Evolutionary conservation across 495 filamentous ascomycete species (phyloP).

Genomic region (Pyrenula massariospora): DNA sequence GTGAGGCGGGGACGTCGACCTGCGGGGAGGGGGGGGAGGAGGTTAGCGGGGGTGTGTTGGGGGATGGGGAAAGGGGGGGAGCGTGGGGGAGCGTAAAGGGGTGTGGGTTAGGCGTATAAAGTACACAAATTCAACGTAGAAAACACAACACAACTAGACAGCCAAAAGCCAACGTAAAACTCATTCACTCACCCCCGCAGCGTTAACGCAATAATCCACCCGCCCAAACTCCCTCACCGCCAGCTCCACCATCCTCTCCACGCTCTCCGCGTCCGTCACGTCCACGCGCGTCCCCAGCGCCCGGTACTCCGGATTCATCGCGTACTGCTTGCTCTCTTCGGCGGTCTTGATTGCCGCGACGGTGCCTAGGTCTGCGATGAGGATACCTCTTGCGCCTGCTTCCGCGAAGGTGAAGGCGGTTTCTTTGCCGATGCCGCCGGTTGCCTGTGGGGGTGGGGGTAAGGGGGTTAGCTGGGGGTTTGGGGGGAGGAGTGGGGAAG

Average conservation of each 20-base stretch:
- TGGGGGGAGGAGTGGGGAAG: slow-evolving; percentile 6
- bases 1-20: no score
- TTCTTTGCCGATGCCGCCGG: slow-evolving; percentile 23
- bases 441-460: neutral
- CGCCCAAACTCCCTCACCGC: slow-evolving; percentile 17
- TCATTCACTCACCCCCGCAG: no score
- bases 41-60: no score
- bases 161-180: no score
- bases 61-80: no score
- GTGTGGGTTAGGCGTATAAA: no score
- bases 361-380: slow-evolving; percentile 23
- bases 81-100: no score
- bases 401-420: slow-evolving; percentile 18
- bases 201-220: slow-evolving; percentile 24
- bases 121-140: no score
- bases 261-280: slow-evolving; percentile 15
- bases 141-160: no score
- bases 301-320: slow-evolving; percentile 16
- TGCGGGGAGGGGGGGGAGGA: no score
- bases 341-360: slow-evolving; percentile 12
- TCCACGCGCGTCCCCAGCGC: slow-evolving; percentile 17
- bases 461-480: slow-evolving; percentile 10
- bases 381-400: slow-evolving; percentile 18
- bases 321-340: slow-evolving; percentile 11
- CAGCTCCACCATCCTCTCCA: slow-evolving; percentile 15